phyloP scores from a whole-genome alignment of 495 filamentous ascomycete genomes.

The Aspergillus steynii region DNA sequence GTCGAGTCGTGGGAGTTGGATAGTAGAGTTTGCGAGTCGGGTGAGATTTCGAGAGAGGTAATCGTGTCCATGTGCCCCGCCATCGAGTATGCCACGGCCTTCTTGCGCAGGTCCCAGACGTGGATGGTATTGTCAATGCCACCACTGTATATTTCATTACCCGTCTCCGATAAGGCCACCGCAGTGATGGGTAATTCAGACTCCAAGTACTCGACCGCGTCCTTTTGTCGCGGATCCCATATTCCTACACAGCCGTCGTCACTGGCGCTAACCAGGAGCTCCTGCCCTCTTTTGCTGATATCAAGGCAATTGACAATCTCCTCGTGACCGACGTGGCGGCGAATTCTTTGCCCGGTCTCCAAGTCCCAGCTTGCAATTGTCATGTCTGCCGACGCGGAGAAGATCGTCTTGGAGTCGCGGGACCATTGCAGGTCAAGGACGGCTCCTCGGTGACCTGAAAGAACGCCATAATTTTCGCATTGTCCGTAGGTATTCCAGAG shows the following conservation, averaged over 20 bases:
- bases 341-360: conserved; percentile 82
- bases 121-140: conserved; percentile 97
- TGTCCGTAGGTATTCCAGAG: conserved; percentile 90
- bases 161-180: conserved; percentile 85
- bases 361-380: conserved; percentile 94
- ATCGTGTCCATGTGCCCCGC: conserved; percentile 89
- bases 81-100: conserved; percentile 82
- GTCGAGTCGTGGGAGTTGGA: conserved; percentile 94
- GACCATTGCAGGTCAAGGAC: conserved; percentile 95
- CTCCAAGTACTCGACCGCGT: conserved; percentile 81
- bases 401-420: conserved; percentile 84
- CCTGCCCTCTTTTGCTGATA: conserved; percentile 83
- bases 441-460: conserved; percentile 87
- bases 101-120: conserved; percentile 94
- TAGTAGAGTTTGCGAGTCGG: conserved; percentile 84
- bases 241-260: conserved; percentile 95
- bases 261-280: conserved; percentile 81
- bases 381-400: conserved; percentile 91
- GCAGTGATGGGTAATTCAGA: conserved; percentile 93
- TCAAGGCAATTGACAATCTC: conserved; percentile 91
- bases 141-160: conserved; percentile 93
- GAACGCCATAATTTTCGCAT: conserved; percentile 88
- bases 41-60: conserved; percentile 85
- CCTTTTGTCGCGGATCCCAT: conserved; percentile 94
- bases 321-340: conserved; percentile 89